Base-by-base conservation (phyloP, 2,329 filamentous ascomycete genomes). In the Penicillium paneum region DNA sequence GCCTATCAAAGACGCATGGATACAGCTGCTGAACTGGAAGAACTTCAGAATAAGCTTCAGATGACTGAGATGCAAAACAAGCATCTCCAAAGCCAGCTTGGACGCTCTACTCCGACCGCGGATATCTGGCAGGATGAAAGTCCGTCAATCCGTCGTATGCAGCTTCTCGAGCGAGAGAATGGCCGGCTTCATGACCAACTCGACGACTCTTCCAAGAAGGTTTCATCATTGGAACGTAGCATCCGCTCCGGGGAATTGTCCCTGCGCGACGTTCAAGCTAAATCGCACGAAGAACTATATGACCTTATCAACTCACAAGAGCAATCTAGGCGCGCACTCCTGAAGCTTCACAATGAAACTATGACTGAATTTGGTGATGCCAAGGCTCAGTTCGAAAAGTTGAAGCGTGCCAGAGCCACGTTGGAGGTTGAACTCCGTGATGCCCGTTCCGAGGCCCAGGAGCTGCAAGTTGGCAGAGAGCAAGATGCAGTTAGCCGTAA, bases 51-150 rank as follows among this genome's bases (percentile, higher is more conserved):
- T 70, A 91, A 96, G 70, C 82, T 97, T 48, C 93, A 97, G 68
- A 84, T 97, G 71, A 87, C 89, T 5, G 89, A 97, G 72, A 96
- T 97, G 90, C 90, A 95, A 65, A 97, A 96, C 73, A 86, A 89
- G 32, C 92, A 97, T 67, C 83, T 97, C 6, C 90, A 96, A 69
- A 91, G 85, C 67, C 91, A 97, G 69, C 78, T 97, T 39, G 89
- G 93, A 36, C 84, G 89, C 43, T 77, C 77, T 10, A 86, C 84
- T 0, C 84, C 87, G 3, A 76, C 75, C 6, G 81, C 81, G 24
- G 87, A 89, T 53, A 72, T 76, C 34, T 84, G 79, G 71, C 78
- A 85, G 53, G 88, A 93, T 38, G 87, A 94, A 41, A 93, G 87
- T 63, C 90, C 90, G 1, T 93, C 90, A 1, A 71, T 89, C 44